These are phyloP conservation scores for Xerocomellus intermedius DNA, from an alignment of 768 basidiomycete genomes.

Conservation along the genomic window DNA sequence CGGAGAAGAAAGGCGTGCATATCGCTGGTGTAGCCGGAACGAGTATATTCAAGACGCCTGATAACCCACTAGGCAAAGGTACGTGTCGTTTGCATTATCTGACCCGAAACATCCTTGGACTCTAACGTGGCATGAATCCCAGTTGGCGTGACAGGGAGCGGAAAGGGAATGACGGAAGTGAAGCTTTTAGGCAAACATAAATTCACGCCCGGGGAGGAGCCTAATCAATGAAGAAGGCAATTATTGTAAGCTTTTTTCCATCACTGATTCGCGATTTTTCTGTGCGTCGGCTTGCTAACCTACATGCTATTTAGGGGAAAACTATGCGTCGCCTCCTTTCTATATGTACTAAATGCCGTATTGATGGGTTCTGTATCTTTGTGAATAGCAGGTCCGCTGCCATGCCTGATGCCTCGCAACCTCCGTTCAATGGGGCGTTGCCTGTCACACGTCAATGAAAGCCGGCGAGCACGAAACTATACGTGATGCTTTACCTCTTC, in stretches of 20 bases:
- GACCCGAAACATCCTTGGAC: constrained; percentile 1
- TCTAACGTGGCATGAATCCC: constrained; percentile 13
- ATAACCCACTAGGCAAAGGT: constrained; percentile 87
- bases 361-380: constrained; percentile 26
- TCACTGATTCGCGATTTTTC: not conserved
- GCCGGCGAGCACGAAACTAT: constrained; percentile 17
- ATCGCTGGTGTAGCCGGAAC: constrained; percentile 87
- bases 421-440: constrained; percentile 6
- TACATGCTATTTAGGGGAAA: constrained; percentile 7
- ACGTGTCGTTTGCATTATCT: constrained; percentile 30
- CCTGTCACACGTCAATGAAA: constrained; percentile 16
- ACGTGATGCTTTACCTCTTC: constrained; percentile 26
- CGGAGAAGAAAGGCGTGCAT: constrained; percentile 87
- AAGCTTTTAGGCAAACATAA: constrained; percentile 72
- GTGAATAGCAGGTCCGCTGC: constrained; percentile 27
- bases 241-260: constrained; percentile 6
- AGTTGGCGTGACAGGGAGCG: constrained; percentile 93
- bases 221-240: constrained; percentile 26
- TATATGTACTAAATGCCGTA: constrained; percentile 25
- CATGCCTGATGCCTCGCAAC: constrained; percentile 10
- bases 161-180: constrained; percentile 84
- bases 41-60: constrained; percentile 93
- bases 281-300: constrained; percentile 10
- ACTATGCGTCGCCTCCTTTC: constrained; percentile 17
- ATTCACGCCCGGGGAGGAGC: constrained; percentile 54